These are phyloP conservation scores for Amesomyces nigricolor DNA, from an alignment of 2,329 filamentous ascomycete genomes.

Conservation along the genomic window DNA sequence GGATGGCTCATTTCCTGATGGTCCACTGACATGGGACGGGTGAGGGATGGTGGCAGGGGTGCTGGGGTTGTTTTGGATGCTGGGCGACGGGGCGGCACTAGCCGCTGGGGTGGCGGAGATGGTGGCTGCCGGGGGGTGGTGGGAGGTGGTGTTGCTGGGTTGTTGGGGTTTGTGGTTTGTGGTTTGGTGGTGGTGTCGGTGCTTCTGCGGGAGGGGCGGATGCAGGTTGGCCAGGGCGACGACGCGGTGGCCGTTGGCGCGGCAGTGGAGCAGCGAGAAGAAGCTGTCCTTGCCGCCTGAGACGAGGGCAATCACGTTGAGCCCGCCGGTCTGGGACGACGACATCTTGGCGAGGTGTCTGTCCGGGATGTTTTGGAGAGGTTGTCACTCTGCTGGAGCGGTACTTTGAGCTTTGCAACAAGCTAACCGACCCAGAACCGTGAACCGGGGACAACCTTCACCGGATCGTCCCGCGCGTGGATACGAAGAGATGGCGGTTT, in stretches of 20 bases:
- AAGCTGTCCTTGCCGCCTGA: conserved; percentile 98
- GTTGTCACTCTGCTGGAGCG: too few species aligned
- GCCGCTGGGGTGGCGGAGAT: conserved; percentile 10
- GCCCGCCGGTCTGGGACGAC: conserved; percentile 28
- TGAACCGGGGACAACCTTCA: neutral
- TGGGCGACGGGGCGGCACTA: conserved; percentile 20
- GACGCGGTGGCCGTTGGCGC: conserved; percentile 76
- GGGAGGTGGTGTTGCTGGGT: neutral
- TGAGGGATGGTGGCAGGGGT: conserved; percentile 4
- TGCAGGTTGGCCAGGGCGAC: conserved; percentile 87
- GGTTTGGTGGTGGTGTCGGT: neutral
- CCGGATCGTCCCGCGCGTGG: conserved; percentile 12
- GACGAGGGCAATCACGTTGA: conserved; percentile 84
- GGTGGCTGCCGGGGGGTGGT: conserved; percentile 3
- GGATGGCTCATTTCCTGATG: conserved; percentile 30
- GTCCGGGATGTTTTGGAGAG: neutral
- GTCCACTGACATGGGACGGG: conserved; percentile 11
- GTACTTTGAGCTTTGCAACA: neutral
- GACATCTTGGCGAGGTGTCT: neutral
- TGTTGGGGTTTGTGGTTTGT: neutral
- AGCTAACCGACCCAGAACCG: too few species aligned
- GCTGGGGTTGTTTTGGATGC: conserved; percentile 10
- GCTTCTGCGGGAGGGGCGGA: conserved; percentile 38
- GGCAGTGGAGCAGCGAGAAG: conserved; percentile 85
- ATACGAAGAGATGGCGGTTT: conserved; percentile 3